Evolutionary conservation across 2,329 filamentous ascomycete genomes (phyloP).

Genomic region (Trichoderma asperellum): DNA sequence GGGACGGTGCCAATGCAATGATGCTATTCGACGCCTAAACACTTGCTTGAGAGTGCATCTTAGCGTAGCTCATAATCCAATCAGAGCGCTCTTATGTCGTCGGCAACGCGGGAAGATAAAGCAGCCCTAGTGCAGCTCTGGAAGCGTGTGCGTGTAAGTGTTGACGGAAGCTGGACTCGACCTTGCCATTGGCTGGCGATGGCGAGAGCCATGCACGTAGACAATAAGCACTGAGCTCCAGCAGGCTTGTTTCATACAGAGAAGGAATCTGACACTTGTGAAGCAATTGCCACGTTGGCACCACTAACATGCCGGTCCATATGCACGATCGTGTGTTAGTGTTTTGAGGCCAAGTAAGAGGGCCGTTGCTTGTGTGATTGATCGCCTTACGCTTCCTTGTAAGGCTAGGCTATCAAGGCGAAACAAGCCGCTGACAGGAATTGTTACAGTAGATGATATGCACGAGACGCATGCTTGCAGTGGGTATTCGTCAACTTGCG

Average conservation of each 20-base stretch:
- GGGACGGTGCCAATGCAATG: not conserved
- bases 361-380: not conserved
- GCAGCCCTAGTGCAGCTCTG: conserved; percentile 3
- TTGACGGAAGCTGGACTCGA: not conserved
- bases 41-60: not conserved
- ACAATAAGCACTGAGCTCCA: not conserved
- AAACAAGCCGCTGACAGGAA: not conserved
- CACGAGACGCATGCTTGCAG: not conserved
- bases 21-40: not conserved
- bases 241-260: not conserved
- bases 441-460: not conserved
- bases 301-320: not conserved
- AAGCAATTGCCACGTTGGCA: conserved; percentile 8
- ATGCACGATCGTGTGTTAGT: not conserved
- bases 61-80: not conserved
- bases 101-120: not conserved
- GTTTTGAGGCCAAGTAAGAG: not conserved
- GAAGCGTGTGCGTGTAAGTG: not conserved
- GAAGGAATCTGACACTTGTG: not conserved
- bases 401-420: not conserved
- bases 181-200: not conserved
- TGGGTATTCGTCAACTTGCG: not conserved
- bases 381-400: not conserved
- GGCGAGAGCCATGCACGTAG: not conserved
- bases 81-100: not conserved